These are phyloP conservation scores for Falciphora oryzae DNA, from an alignment of 2,329 filamentous ascomycete genomes.

Conservation along the genomic window DNA sequence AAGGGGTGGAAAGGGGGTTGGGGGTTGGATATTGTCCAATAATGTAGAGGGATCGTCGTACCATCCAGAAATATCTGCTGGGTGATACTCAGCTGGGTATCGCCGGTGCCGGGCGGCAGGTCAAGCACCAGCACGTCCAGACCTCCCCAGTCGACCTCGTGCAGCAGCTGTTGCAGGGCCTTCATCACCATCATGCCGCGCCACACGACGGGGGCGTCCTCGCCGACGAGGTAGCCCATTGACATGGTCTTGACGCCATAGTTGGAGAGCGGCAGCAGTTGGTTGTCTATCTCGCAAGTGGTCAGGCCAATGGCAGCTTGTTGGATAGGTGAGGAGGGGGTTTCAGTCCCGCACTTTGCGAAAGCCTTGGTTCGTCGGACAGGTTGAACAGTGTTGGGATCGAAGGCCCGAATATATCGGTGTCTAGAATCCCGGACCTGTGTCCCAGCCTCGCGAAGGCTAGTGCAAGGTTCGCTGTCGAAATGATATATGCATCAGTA, in stretches of 20 bases:
- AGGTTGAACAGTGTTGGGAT: conserved; percentile 87
- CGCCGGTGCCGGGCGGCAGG: conserved; percentile 88
- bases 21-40: neutral
- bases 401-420: conserved; percentile 94
- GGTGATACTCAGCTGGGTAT: conserved; percentile 93
- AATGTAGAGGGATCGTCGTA: conserved; percentile 19
- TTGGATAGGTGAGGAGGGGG: neutral
- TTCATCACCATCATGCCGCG: conserved; percentile 97
- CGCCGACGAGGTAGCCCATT: conserved; percentile 86
- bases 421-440: conserved; percentile 82
- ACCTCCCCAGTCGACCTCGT: conserved; percentile 90
- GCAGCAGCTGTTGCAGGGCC: conserved; percentile 87
- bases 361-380: conserved; percentile 70
- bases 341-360: conserved; percentile 48
- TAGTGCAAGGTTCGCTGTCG: conserved; percentile 70
- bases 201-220: conserved; percentile 84
- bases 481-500: neutral
- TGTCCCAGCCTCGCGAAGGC: conserved; percentile 78
- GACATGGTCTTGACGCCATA: conserved; percentile 98
- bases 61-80: conserved; percentile 90
- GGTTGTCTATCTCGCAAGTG: conserved; percentile 52
- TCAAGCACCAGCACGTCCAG: conserved; percentile 87
- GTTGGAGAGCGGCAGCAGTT: conserved; percentile 81
- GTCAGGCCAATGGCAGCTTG: neutral
- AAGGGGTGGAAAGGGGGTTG: neutral